These are phyloP conservation scores for Pleurotus tuber-regium DNA, from an alignment of 768 basidiomycete species.

Conservation along the genomic window DNA sequence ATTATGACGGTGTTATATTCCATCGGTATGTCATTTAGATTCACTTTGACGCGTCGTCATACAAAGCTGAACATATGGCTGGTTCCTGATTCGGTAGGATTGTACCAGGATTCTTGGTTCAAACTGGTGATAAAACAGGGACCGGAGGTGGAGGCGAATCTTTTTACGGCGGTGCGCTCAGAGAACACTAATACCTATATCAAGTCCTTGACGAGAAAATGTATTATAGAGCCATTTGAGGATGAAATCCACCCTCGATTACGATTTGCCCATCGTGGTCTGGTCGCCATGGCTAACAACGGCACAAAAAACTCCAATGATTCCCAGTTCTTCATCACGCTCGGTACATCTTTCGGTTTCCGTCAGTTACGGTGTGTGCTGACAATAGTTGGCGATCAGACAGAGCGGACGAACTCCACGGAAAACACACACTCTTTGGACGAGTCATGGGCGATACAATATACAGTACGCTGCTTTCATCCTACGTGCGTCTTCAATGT, in stretches of 20 bases:
- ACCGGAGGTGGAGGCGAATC: conserved; percentile 93
- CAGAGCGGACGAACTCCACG: conserved; percentile 88
- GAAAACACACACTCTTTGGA: conserved; percentile 95
- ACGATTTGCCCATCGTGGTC: conserved; percentile 84
- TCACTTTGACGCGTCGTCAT: background rate
- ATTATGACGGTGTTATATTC: conserved; percentile 95
- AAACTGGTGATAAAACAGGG: conserved; percentile 91
- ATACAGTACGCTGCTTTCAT: conserved; percentile 61
- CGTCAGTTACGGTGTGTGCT: background rate
- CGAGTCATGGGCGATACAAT: conserved; percentile 84
- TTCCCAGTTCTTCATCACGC: conserved; percentile 94
- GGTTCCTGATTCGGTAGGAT: conserved; percentile 42
- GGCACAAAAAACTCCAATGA: conserved; percentile 87
- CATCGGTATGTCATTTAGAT: conserved; percentile 57
- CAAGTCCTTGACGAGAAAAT: background rate
- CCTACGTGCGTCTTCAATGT: background rate
- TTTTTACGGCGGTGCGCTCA: conserved; percentile 78
- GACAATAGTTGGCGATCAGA: conserved; percentile 40
- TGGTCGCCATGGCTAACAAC: conserved; percentile 93
- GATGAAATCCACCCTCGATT: conserved; percentile 94
- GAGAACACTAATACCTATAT: background rate
- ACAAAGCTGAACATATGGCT: background rate
- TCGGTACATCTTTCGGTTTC: conserved; percentile 54
- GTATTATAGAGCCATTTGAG: conserved; percentile 79
- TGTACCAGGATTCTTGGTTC: conserved; percentile 89